phyloP scores from a whole-genome alignment of 2,329 filamentous ascomycete genomes.

The Achaetomium macrosporum region DNA sequence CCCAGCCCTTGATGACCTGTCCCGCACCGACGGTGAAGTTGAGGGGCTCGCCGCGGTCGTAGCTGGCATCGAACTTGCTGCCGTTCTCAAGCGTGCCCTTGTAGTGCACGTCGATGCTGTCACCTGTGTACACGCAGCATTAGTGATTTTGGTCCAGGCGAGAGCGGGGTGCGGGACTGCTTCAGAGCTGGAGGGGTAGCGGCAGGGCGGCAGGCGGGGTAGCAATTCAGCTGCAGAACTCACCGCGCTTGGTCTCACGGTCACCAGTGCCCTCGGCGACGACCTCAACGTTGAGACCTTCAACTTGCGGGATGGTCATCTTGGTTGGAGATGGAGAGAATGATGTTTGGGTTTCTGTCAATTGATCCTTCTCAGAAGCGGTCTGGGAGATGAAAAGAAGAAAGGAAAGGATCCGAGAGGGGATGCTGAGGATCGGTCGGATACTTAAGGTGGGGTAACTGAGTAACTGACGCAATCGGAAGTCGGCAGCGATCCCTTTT shows the following conservation, averaged over 20 bases:
- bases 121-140: conserved; percentile 15
- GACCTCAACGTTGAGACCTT: conserved; percentile 22
- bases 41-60: conserved; percentile 31
- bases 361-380: conserved; percentile 9
- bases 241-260: conserved; percentile 23
- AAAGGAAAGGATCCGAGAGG: conserved; percentile 1
- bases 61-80: conserved; percentile 25
- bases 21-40: conserved; percentile 23
- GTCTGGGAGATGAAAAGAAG: conserved; percentile 1
- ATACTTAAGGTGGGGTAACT: conserved; percentile 12
- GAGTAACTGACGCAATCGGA: conserved; percentile 17
- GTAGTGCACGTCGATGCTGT: conserved; percentile 26
- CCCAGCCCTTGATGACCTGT: conserved; percentile 27
- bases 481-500: conserved; percentile 1
- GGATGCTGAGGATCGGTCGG: not conserved
- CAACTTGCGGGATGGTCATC: conserved; percentile 24
- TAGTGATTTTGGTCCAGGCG: not conserved
- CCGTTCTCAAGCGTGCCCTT: conserved; percentile 21
- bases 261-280: conserved; percentile 16
- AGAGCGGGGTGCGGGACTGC: not conserved
- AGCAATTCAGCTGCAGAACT: conserved; percentile 8
- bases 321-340: conserved; percentile 9
- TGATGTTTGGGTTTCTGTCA: not conserved
- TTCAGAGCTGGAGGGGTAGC: not conserved
- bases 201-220: conserved; percentile 1